Percentiles rank a stretch among this genome's conserved stretches.
Evolutionary conservation across 805 yeast species (phyloP).

Genomic region (Zygosaccharomyces lentus): DNA sequence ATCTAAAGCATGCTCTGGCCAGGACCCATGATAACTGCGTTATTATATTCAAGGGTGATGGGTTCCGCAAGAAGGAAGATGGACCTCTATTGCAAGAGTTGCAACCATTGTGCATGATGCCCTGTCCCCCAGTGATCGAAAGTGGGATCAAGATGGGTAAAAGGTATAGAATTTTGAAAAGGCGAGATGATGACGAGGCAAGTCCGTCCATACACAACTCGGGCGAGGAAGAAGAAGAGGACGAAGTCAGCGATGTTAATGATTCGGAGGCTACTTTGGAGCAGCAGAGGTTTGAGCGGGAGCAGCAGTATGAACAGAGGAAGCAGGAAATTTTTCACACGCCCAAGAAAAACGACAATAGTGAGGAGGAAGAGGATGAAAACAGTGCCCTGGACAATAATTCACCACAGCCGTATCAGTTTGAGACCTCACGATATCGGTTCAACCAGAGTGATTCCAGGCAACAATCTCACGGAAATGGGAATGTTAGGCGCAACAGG

Average conservation of each 20-base stretch:
- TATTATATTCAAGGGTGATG: slow-evolving; percentile 38
- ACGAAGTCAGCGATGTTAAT: not conserved
- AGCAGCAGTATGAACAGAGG: slow-evolving; percentile 40
- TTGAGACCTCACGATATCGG: slow-evolving; percentile 25
- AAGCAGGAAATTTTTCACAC: slow-evolving; percentile 39
- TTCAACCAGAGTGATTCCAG: slow-evolving; percentile 12
- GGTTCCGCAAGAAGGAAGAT: slow-evolving; percentile 15
- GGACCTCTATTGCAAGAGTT: slow-evolving; percentile 21
- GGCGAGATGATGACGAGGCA: slow-evolving; percentile 13
- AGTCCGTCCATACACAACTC: not conserved
- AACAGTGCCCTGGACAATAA: slow-evolving; percentile 8
- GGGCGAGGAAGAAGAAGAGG: slow-evolving; percentile 1
- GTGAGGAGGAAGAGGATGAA: slow-evolving; percentile 14
- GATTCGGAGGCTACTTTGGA: slow-evolving; percentile 24
- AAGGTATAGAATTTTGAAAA: slow-evolving; percentile 25
- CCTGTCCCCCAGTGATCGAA: not conserved
- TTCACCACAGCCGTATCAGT: slow-evolving; percentile 26
- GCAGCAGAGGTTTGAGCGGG: slow-evolving; percentile 39
- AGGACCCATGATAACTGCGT: slow-evolving; percentile 47
- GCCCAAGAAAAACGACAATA: slow-evolving; percentile 25
- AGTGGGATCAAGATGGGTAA: slow-evolving; percentile 1
- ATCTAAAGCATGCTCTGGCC: slow-evolving; percentile 51
- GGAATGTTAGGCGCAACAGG: slow-evolving; percentile 3
- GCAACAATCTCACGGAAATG: slow-evolving; percentile 4
- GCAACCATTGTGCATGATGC: slow-evolving; percentile 12